Conservation (phyloP, 2,329 filamentous ascomycete genomes). For the Aspergillus costaricaensis region DNA sequence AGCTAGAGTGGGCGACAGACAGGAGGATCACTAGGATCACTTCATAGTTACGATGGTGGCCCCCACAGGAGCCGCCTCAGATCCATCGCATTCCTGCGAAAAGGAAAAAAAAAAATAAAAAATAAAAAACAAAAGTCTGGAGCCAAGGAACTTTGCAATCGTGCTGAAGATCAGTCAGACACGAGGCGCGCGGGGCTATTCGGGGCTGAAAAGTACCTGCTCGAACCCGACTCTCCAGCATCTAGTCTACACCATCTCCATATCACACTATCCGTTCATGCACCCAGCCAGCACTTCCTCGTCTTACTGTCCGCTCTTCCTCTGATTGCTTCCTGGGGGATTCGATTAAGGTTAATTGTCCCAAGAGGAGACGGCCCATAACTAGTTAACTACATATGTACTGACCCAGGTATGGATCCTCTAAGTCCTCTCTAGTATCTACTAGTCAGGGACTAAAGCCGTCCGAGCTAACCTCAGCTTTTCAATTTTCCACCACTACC, state of each 20-base stretch:
- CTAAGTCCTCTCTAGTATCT: background rate
- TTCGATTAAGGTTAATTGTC: slow-evolving; percentile 5
- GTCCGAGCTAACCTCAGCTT: background rate
- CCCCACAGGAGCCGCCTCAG: slow-evolving; percentile 16
- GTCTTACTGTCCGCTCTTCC: background rate
- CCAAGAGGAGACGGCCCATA: background rate
- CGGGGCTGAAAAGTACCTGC: background rate
- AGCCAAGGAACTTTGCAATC: background rate
- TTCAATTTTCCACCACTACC: background rate
- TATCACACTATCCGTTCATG: background rate
- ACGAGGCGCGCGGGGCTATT: slow-evolving; percentile 11
- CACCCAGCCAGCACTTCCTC: background rate
- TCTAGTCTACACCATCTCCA: background rate
- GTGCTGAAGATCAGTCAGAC: slow-evolving; percentile 6
- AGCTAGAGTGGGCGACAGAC: slow-evolving; percentile 20
- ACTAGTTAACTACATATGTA: background rate
- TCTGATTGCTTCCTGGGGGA: background rate
- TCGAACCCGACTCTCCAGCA: background rate
- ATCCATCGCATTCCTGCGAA: slow-evolving; percentile 9
- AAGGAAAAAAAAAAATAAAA: slow-evolving; percentile 11
- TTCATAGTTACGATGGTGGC: background rate
- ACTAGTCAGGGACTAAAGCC: background rate
- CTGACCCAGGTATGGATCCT: background rate
- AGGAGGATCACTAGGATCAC: background rate
- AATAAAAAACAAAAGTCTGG: slow-evolving; percentile 1